Conservation (phyloP, 805 yeast genomes). For the Candida boleticola region DNA sequence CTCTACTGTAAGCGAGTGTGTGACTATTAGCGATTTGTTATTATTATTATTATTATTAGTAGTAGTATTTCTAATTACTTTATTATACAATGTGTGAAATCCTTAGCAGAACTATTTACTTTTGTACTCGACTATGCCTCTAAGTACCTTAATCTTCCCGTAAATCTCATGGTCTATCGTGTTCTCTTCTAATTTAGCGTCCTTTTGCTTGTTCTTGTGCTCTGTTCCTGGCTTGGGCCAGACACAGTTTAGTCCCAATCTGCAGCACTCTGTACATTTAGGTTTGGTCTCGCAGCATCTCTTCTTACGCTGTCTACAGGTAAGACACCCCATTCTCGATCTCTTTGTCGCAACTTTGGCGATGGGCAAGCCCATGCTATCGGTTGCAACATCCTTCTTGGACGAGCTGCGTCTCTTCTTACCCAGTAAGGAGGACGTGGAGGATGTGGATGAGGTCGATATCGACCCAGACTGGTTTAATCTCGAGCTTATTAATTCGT, state of each 20-base stretch:
- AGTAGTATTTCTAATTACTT: too few species aligned
- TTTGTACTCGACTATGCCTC: conserved; percentile 59
- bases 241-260: conserved; percentile 61
- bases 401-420: neutral
- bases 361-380: neutral
- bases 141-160: conserved; percentile 58
- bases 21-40: too few species aligned
- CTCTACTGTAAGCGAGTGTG: too few species aligned
- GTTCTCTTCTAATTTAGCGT: conserved; percentile 47
- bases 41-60: too few species aligned
- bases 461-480: neutral
- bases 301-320: conserved; percentile 76
- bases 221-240: conserved; percentile 77
- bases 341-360: conserved; percentile 37
- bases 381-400: neutral
- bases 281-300: conserved; percentile 75
- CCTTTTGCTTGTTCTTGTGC: conserved; percentile 55
- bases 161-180: conserved; percentile 53
- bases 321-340: conserved; percentile 71
- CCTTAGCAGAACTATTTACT: conserved; percentile 12
- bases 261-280: conserved; percentile 61
- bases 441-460: neutral
- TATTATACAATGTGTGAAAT: neutral
- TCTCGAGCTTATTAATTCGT: neutral
- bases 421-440: neutral